A percentile compares a stretch with the other conserved stretches of the same genome.
Conservation (phyloP, 148 eudicot genomes). For the Linanthus parryae region DNA sequence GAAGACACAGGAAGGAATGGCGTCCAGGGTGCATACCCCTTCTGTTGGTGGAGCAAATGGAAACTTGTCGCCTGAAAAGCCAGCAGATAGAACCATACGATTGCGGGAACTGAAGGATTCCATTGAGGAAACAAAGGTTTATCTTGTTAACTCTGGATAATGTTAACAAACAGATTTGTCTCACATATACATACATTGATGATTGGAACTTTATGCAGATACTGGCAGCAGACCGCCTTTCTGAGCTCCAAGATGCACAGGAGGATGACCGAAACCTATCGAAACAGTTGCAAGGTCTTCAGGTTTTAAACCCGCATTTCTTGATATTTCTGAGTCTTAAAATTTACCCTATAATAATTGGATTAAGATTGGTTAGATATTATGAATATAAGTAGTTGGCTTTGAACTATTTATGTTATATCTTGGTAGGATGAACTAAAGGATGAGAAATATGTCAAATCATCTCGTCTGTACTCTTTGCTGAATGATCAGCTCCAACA, state of each 20-base stretch:
- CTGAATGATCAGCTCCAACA: slow-evolving; percentile 87
- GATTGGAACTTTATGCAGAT: slow-evolving; percentile 38
- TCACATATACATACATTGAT: too few species aligned
- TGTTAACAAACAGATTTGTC: too few species aligned
- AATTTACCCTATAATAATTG: neutral
- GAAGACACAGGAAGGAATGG: slow-evolving; percentile 71
- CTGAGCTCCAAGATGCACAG: slow-evolving; percentile 85
- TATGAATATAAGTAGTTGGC: neutral
- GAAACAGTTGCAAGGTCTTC: slow-evolving; percentile 83
- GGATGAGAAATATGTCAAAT: slow-evolving; percentile 55
- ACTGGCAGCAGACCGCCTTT: slow-evolving; percentile 78
- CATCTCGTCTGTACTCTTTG: slow-evolving; percentile 72
- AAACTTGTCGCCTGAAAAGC: slow-evolving; percentile 58
- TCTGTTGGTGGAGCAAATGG: slow-evolving; percentile 59
- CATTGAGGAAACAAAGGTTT: slow-evolving; percentile 89
- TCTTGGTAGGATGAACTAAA: slow-evolving; percentile 60
- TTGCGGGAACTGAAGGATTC: slow-evolving; percentile 71
- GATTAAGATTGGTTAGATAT: neutral
- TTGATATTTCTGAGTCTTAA: neutral
- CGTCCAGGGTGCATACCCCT: slow-evolving; percentile 53
- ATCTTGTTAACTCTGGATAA: too few species aligned
- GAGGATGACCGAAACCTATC: slow-evolving; percentile 58
- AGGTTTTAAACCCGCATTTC: slow-evolving; percentile 33
- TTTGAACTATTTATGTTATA: neutral
- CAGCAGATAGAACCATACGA: slow-evolving; percentile 51